Conservation (phyloP, 2,329 filamentous ascomycete genomes). For the Claviceps fusiformis region DNA sequence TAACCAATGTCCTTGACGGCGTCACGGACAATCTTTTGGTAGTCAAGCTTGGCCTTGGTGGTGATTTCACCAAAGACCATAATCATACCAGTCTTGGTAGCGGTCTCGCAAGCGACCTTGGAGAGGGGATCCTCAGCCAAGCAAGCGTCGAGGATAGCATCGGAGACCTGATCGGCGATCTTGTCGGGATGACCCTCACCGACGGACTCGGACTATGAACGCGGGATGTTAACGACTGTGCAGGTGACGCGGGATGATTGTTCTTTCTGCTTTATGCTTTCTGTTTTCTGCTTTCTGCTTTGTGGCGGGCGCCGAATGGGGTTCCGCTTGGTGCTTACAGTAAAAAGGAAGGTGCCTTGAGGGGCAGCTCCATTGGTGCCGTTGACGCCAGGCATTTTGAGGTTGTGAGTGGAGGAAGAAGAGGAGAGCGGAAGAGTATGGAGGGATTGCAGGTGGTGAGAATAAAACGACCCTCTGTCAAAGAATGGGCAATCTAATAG, state of each 20-base stretch:
- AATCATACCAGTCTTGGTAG: slow-evolving; percentile 99
- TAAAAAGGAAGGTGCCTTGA: slow-evolving; percentile 69
- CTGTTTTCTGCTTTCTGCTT: too few relatives aligned
- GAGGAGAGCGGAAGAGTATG: background rate
- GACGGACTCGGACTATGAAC: slow-evolving; percentile 61
- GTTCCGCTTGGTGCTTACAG: slow-evolving; percentile 31
- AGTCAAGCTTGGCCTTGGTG: slow-evolving; percentile 90
- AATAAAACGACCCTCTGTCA: background rate
- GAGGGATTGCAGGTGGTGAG: background rate
- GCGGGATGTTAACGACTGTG: slow-evolving; percentile 11
- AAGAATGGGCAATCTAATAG: too few relatives aligned
- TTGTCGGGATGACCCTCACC: slow-evolving; percentile 90
- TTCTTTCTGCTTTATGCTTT: too few relatives aligned
- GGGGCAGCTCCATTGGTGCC: slow-evolving; percentile 29
- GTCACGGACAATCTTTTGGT: slow-evolving; percentile 91
- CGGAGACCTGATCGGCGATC: slow-evolving; percentile 96
- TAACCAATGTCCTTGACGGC: slow-evolving; percentile 98
- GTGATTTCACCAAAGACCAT: slow-evolving; percentile 99
- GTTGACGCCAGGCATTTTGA: slow-evolving; percentile 40
- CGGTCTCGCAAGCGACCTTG: slow-evolving; percentile 98
- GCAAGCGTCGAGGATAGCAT: slow-evolving; percentile 97
- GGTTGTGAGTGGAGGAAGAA: slow-evolving; percentile 7
- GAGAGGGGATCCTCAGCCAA: slow-evolving; percentile 87
- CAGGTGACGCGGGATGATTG: background rate
- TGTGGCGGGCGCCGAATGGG: too few relatives aligned